Base-by-base conservation (phyloP, 148 eudicot species). In the Rhododendron vialii region DNA sequence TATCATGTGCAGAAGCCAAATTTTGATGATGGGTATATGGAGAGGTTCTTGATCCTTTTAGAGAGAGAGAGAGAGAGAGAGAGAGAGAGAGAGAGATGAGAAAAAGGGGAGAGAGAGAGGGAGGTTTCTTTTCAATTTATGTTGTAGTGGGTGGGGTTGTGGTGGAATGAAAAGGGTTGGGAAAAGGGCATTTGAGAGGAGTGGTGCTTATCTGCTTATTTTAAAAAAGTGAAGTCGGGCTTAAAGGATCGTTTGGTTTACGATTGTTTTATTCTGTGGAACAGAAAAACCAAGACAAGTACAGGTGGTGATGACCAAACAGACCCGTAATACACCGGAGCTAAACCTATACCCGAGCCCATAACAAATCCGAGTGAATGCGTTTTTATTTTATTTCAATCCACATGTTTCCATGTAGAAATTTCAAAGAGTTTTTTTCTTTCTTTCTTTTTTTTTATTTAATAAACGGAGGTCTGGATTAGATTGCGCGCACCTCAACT, bases 191-290 rank as follows among this genome's bases (percentile, higher is more conserved):
- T 35, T 75, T 75, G 47, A 6, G 79, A 2, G 79, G 79, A 6
- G 79, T 75, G 45, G 79, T 75, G 79, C 79, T 75, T 75, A 75
- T 75, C 79, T 75, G n/a, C 48, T 36, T 18, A 6, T 15, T 75
- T 7, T 38, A 3, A 38, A 75, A 75, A 18, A 20, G 24, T 5
- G 11, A 28, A 69, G 36, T 69, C 35, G 28, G 5, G 18, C 38
- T 13, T 28, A 1, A 26, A 30, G 76, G 76, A 67, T 67, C 33
- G 76, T 71, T 71, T 71, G 76, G 76, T 1, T 67, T 13, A 28
- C 76, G 18, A 1, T 71, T 71, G 76, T 71, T 71, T 41, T 71
- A 33, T 71, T 13, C 22, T 67, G 35, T 11, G 12, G 26, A 67
- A 67, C 17, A 67, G 35, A 12, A 11, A 26, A 7, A 63, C 9